A percentile compares a stretch with the other conserved stretches of the same genome.
phyloP scores from a whole-genome alignment of 371 early-diverging fungal species.

The Mucor mucedo region DNA sequence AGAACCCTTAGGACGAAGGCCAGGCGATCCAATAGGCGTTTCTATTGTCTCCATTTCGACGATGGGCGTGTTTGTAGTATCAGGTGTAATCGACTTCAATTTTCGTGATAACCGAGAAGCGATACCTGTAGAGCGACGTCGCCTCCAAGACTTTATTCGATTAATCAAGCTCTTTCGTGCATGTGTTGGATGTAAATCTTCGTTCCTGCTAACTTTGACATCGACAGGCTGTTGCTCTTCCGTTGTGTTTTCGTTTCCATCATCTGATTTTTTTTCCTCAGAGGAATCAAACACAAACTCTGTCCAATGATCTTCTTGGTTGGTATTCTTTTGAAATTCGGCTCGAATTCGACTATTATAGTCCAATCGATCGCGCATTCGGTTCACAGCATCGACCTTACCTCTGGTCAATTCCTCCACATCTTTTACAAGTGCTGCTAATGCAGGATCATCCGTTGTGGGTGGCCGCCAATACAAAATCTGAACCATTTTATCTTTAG shows the following conservation, averaged over 20 bases:
- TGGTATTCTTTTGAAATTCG: conserved; percentile 44
- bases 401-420: conserved; percentile 36
- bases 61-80: conserved; percentile 34
- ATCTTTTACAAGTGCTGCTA: conserved; percentile 35
- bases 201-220: neutral
- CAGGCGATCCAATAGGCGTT: conserved; percentile 41
- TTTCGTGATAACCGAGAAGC: conserved; percentile 22
- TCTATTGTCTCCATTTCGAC: conserved; percentile 50
- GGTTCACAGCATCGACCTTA: conserved; percentile 54
- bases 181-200: neutral
- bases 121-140: conserved; percentile 20
- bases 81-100: conserved; percentile 28
- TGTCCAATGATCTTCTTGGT: conserved; percentile 45
- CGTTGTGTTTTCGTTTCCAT: neutral
- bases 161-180: conserved; percentile 32
- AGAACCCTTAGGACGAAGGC: conserved; percentile 25
- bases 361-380: conserved; percentile 53
- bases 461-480: conserved; percentile 65
- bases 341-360: conserved; percentile 47
- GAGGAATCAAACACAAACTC: conserved; percentile 37
- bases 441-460: conserved; percentile 35
- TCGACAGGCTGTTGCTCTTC: conserved; percentile 4
- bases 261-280: conserved; percentile 10
- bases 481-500: conserved; percentile 60
- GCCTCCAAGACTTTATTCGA: conserved; percentile 36